Conservation (phyloP, 2,329 filamentous ascomycete genomes). For the Davidsoniella neocaledoniae region DNA sequence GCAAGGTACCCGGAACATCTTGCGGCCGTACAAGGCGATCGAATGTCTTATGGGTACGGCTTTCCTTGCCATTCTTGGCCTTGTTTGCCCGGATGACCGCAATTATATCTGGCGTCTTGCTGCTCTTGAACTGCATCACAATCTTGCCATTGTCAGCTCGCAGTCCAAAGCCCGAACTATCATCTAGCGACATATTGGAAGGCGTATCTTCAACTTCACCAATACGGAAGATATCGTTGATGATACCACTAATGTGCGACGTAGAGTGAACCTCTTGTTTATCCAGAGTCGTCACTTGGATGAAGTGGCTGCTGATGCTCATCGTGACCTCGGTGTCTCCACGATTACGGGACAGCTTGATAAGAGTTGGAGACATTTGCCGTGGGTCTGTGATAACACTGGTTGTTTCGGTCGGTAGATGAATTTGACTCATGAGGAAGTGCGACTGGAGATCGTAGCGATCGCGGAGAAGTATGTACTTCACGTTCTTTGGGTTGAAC, state of each 20-base stretch:
- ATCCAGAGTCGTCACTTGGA: conserved; percentile 51
- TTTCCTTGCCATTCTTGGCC: conserved; percentile 47
- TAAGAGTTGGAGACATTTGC: conserved; percentile 49
- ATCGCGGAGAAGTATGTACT: conserved; percentile 49
- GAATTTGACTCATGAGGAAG: conserved; percentile 49
- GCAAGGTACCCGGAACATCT: conserved; percentile 51
- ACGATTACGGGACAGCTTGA: conserved; percentile 48
- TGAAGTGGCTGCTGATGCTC: conserved; percentile 52
- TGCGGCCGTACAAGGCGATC: conserved; percentile 52
- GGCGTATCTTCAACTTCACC: conserved; percentile 51
- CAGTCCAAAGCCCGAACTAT: conserved; percentile 50
- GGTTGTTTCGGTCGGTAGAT: conserved; percentile 53
- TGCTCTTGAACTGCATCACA: conserved; percentile 55
- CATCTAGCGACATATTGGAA: conserved; percentile 45
- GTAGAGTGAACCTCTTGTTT: conserved; percentile 51
- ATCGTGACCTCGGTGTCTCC: conserved; percentile 54
- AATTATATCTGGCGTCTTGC: conserved; percentile 45
- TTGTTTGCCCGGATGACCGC: conserved; percentile 47
- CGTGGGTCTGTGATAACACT: conserved; percentile 50
- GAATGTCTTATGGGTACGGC: conserved; percentile 40
- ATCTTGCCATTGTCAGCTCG: conserved; percentile 53
- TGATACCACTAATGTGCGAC: conserved; percentile 42
- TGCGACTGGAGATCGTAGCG: conserved; percentile 48
- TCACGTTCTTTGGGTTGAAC: conserved; percentile 47
- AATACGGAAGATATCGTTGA: conserved; percentile 55